Percentiles rank a stretch among this genome's conserved stretches.
phyloP scores from a whole-genome alignment of 2,329 filamentous ascomycete genomes.

The Didymellaceae sp. region DNA sequence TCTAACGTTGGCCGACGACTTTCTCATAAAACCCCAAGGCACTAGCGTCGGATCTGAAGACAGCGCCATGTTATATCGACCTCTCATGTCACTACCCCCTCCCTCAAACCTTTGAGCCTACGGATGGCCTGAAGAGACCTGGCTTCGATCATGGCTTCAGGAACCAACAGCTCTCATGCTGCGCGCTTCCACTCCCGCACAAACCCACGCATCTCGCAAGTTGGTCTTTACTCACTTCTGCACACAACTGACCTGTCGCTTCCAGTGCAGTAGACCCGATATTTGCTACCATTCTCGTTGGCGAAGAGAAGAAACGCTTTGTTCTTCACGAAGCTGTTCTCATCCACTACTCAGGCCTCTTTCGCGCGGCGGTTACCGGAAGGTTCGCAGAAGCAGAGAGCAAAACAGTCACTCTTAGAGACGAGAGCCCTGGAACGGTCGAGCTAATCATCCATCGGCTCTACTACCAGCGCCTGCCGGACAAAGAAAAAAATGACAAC shows the following conservation, averaged over 20 bases:
- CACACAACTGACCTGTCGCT: not conserved
- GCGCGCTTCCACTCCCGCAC: not conserved
- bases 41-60: too few species aligned
- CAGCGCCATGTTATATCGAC: too few species aligned
- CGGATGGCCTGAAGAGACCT: too few species aligned
- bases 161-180: not conserved
- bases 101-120: too few species aligned
- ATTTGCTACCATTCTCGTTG: conserved; percentile 18
- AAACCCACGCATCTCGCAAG: not conserved
- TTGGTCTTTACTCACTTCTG: not conserved
- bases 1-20: too few species aligned
- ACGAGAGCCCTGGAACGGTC: conserved; percentile 5
- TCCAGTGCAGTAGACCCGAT: not conserved
- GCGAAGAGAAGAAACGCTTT: conserved; percentile 6
- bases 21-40: too few species aligned
- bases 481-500: not conserved
- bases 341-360: conserved; percentile 17
- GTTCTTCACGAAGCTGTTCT: conserved; percentile 17
- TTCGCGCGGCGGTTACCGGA: conserved; percentile 17
- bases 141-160: not conserved
- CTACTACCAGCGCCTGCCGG: conserved; percentile 16
- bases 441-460: conserved; percentile 24
- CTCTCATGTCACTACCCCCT: too few species aligned
- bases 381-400: conserved; percentile 21
- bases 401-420: conserved; percentile 12